A percentile compares a stretch with the other conserved stretches of the same genome.
These are phyloP conservation scores for Metroxylon sagu DNA, from an alignment of 176 grass and related monocot genomes.

Conservation along the genomic window DNA sequence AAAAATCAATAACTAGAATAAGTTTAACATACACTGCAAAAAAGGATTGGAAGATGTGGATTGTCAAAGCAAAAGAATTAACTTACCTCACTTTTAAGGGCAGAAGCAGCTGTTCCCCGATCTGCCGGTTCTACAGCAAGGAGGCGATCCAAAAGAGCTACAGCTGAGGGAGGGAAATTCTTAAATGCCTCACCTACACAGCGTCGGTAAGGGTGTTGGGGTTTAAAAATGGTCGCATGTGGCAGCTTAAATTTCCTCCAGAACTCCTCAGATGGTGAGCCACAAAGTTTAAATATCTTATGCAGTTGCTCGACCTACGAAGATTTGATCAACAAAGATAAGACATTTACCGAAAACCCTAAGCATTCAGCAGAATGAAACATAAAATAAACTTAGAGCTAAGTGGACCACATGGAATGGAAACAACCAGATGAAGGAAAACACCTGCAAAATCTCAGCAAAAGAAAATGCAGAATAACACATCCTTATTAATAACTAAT, in stretches of 20 bases:
- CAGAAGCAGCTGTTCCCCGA: slow-evolving; percentile 66
- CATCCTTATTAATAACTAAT: no score
- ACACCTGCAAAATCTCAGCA: no score
- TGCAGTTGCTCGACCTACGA: slow-evolving; percentile 88
- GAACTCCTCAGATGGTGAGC: slow-evolving; percentile 84
- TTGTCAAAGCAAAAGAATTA: slow-evolving; percentile 14
- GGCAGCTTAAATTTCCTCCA: slow-evolving; percentile 73
- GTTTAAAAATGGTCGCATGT: slow-evolving; percentile 75
- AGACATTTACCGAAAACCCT: background rate
- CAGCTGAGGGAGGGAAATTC: slow-evolving; percentile 65
- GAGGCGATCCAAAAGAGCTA: slow-evolving; percentile 65
- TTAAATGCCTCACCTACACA: slow-evolving; percentile 74
- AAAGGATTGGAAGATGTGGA: slow-evolving; percentile 3
- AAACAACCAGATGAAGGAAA: no score
- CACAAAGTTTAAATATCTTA: slow-evolving; percentile 94
- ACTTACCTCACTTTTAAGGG: slow-evolving; percentile 81
- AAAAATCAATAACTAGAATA: background rate
- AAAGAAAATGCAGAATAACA: no score
- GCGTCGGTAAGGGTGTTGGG: slow-evolving; percentile 56
- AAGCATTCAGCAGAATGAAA: background rate
- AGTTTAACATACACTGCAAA: background rate
- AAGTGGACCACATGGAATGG: background rate
- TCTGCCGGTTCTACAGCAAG: slow-evolving; percentile 77
- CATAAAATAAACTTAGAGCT: background rate
- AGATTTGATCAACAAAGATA: background rate